Evolutionary conservation across 2,329 filamentous ascomycete genomes (phyloP), one percentile per base, ranked within the genome.

Genomic region (Aspergillus eucalypticola): DNA sequence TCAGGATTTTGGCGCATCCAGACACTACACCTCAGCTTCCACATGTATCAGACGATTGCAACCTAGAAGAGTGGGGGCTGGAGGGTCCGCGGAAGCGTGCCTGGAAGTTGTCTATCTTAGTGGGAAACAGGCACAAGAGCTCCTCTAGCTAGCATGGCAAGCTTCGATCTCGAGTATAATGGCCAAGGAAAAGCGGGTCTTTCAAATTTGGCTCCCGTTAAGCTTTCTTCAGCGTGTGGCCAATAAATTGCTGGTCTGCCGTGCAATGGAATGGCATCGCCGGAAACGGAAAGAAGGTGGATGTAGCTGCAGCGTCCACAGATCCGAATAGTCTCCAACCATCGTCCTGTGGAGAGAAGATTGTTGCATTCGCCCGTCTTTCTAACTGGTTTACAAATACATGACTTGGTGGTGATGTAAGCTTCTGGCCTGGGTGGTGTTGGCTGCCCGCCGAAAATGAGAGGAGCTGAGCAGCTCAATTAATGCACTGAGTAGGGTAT

Each of bases 241-340:
- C 17, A 48, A 35, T 27, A 29, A 25, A 44, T 39, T 23, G 49
- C 27, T 41, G 49, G 21, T 11, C 17, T 32, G 32, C 41, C 27
- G n/a, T 10, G 35, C 44, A 60, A 66, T 64, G 64, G 55, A 66
- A 67, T 63, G 49, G 42, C 63, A 53, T 44, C 10, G 10, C 64
- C 62, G 66, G 35, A 55, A 55, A 46, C 53, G 53, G 53, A 44
- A 44, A 17, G 2, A n/a, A 29, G 17, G 39, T 29, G 25, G 27
- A 17, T 15, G 52, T 39, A 15, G 27, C 27, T 29, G 27, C 27
- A 29, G 19, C 55, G 44, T 44, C 55, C 59, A 51, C 42, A 39
- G n/a, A 29, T 23, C 39, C 39, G 41, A 25, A 44, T 23, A 15
- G 23, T 11, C 32, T 19, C n/a, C 21, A 25, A n/a, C 5, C 19